Conservation (phyloP, 2,329 filamentous ascomycete genomes). For the Ophiostoma pallidulum region DNA sequence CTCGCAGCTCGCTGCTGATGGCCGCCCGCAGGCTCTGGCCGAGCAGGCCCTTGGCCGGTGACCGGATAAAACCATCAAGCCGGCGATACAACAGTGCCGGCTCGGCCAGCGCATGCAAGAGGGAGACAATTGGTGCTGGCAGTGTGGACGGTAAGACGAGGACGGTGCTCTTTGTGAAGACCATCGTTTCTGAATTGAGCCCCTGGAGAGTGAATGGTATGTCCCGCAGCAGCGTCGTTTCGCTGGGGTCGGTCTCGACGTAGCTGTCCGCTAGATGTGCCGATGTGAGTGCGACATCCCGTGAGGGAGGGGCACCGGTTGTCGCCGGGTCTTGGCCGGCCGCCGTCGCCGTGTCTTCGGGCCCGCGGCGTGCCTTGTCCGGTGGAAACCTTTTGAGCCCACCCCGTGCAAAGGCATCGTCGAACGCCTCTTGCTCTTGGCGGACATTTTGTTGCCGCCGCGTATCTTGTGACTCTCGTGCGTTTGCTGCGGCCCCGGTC, state of each 20-base stretch:
- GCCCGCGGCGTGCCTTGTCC: constrained; percentile 30
- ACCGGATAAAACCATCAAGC: constrained; percentile 72
- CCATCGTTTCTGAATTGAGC: constrained; percentile 74
- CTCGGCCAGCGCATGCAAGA: constrained; percentile 84
- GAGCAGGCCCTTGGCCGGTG: constrained; percentile 72
- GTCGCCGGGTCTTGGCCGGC: constrained; percentile 20
- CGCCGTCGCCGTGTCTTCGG: constrained; percentile 23
- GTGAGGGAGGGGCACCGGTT: constrained; percentile 13
- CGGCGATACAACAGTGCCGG: constrained; percentile 84
- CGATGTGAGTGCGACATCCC: constrained; percentile 47
- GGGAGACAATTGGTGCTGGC: constrained; percentile 73
- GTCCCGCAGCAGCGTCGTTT: constrained; percentile 62
- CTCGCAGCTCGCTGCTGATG: constrained; percentile 72
- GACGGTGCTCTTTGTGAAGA: constrained; percentile 59
- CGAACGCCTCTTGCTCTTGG: constrained; percentile 39
- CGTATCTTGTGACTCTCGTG: neutral
- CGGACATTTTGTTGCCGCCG: constrained; percentile 22
- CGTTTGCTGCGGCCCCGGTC: neutral
- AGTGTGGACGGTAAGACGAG: constrained; percentile 70
- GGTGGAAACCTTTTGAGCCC: constrained; percentile 38
- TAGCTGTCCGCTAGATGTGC: constrained; percentile 49
- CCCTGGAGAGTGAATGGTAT: constrained; percentile 90
- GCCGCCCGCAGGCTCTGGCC: constrained; percentile 87
- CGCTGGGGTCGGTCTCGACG: constrained; percentile 49
- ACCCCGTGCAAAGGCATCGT: constrained; percentile 45